Conservation (phyloP, 2,329 filamentous ascomycete genomes). For the Talaromyces verruculosus region DNA sequence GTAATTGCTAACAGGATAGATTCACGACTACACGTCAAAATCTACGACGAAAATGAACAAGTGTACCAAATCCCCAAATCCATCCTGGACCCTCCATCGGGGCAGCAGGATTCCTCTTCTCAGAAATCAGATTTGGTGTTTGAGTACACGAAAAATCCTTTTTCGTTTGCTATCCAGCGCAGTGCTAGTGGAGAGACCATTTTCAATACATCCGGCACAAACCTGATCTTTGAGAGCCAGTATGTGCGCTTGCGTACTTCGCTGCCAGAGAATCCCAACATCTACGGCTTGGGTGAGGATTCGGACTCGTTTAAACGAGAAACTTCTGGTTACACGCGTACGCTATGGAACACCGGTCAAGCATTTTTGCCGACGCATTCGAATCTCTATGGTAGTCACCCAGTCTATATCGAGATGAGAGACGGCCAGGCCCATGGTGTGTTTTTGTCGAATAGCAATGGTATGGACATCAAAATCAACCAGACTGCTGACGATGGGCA, state of each 20-base stretch:
- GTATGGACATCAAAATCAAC: constrained; percentile 75
- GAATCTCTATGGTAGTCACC: constrained; percentile 73
- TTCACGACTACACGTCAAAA: constrained; percentile 67
- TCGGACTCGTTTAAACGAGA: constrained; percentile 68
- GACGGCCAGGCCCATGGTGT: constrained; percentile 60
- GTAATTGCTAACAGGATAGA: constrained; percentile 7
- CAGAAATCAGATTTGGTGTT: constrained; percentile 45
- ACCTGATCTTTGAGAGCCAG: constrained; percentile 73
- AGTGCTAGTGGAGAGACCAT: constrained; percentile 42
- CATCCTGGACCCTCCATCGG: constrained; percentile 62
- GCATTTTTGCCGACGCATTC: constrained; percentile 59
- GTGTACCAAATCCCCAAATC: constrained; percentile 74
- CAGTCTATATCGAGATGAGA: constrained; percentile 73
- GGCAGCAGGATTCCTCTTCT: constrained; percentile 48
- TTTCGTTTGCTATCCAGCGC: constrained; percentile 62
- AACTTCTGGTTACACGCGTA: constrained; percentile 68
- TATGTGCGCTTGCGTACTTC: constrained; percentile 73
- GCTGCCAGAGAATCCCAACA: constrained; percentile 65
- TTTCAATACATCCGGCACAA: constrained; percentile 68
- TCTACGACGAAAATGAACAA: constrained; percentile 66
- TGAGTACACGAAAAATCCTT: constrained; percentile 57
- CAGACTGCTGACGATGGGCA: constrained; percentile 58
- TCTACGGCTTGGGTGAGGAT: constrained; percentile 80
- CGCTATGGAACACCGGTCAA: constrained; percentile 68
- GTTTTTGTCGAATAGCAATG: constrained; percentile 70